Evolutionary conservation across 2,329 filamentous ascomycete genomes (phyloP).

Genomic region (Fusarium sp.): DNA sequence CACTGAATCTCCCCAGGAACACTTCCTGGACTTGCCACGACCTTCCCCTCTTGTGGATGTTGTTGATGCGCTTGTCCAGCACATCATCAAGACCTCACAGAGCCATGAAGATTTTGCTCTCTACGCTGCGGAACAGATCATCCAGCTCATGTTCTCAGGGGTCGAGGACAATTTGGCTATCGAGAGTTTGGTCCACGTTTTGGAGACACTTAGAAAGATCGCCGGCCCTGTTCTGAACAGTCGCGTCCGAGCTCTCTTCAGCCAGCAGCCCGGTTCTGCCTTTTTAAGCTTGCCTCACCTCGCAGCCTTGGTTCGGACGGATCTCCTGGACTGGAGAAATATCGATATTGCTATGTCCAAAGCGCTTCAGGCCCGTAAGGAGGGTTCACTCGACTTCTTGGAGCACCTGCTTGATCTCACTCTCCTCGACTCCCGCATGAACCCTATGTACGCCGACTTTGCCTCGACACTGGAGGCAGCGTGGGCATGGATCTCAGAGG

Average conservation of each 20-base stretch:
- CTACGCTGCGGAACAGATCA: constrained; percentile 70
- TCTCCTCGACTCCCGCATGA: constrained; percentile 80
- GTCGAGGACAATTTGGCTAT: constrained; percentile 67
- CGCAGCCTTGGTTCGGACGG: constrained; percentile 67
- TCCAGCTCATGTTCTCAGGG: constrained; percentile 64
- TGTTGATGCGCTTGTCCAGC: constrained; percentile 69
- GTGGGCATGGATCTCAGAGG: constrained; percentile 82
- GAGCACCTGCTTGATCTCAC: constrained; percentile 81
- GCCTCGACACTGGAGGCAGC: constrained; percentile 83
- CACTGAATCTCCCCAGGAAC: constrained; percentile 65
- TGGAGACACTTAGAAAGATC: constrained; percentile 71
- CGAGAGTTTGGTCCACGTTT: constrained; percentile 71
- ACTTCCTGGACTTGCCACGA: constrained; percentile 68
- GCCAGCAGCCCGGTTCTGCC: constrained; percentile 64
- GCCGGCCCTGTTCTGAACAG: constrained; percentile 64
- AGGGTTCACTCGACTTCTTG: constrained; percentile 81
- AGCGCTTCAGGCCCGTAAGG: constrained; percentile 76
- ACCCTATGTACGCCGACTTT: constrained; percentile 86
- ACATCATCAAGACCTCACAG: constrained; percentile 72
- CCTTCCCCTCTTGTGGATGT: constrained; percentile 70
- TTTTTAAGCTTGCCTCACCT: constrained; percentile 69
- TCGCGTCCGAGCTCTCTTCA: constrained; percentile 66
- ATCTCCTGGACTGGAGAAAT: constrained; percentile 70
- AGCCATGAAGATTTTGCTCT: constrained; percentile 69
- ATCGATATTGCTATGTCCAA: constrained; percentile 80